These are phyloP conservation scores for Coprinopsis strossmayeri DNA, from an alignment of 768 basidiomycete genomes.

Conservation along the genomic window DNA sequence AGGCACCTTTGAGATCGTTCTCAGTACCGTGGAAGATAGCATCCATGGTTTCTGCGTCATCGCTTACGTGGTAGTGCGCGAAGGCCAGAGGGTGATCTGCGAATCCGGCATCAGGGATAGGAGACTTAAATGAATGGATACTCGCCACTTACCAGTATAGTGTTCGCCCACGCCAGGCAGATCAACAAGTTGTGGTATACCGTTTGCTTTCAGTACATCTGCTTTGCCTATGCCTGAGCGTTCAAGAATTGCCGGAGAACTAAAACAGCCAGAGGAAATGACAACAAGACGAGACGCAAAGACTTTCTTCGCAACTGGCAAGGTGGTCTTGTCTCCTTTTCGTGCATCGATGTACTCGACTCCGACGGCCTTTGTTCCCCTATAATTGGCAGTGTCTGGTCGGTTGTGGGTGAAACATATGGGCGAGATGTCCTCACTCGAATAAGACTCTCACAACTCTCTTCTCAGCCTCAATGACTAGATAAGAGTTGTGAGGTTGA, in stretches of 20 bases:
- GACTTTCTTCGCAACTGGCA: constrained; percentile 19
- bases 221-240: constrained; percentile 54
- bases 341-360: constrained; percentile 43
- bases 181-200: constrained; percentile 47
- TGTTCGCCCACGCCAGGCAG: constrained; percentile 77
- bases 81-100: constrained; percentile 36
- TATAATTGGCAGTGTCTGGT: too few relatives aligned
- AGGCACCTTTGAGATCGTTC: constrained; percentile 35
- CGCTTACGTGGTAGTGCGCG: constrained; percentile 34
- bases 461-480: constrained; percentile 32
- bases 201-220: constrained; percentile 37
- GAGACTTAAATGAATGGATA: too few relatives aligned
- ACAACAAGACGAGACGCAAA: constrained; percentile 41
- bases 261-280: constrained; percentile 48
- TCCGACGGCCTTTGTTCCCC: constrained; percentile 37
- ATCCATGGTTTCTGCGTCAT: constrained; percentile 45
- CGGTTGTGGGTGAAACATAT: background rate
- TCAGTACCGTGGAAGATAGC: constrained; percentile 32
- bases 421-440: constrained; percentile 26
- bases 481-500: constrained; percentile 34
- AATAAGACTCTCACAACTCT: constrained; percentile 43
- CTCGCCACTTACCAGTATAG: constrained; percentile 35
- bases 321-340: constrained; percentile 13
- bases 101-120: too few relatives aligned
- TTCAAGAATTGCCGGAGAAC: constrained; percentile 50